A percentile compares a stretch with the other conserved stretches of the same genome.
These are phyloP conservation scores for Hypoxylon lenormandii DNA, from an alignment of 495 filamentous ascomycete species.

Conservation along the genomic window DNA sequence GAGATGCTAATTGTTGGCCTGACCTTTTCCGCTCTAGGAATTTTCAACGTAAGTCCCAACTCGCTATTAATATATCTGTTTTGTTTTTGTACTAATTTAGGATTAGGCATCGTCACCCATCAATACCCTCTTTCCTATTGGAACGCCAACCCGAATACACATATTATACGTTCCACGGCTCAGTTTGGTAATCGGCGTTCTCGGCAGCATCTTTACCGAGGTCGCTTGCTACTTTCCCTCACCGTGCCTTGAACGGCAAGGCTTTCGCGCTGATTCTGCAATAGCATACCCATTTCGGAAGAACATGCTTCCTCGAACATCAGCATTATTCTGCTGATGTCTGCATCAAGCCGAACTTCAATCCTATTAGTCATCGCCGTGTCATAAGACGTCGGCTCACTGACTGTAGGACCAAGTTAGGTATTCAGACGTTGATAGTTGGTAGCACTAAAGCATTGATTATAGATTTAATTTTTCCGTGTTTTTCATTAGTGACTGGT, in stretches of 20 bases:
- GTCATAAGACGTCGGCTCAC: constrained; percentile 26
- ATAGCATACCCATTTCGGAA: constrained; percentile 39
- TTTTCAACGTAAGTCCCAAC: constrained; percentile 42
- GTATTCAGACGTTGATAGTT: constrained; percentile 44
- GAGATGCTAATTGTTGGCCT: constrained; percentile 66
- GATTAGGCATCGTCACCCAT: constrained; percentile 11
- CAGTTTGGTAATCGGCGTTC: constrained; percentile 39
- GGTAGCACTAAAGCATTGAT: constrained; percentile 45
- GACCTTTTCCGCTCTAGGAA: constrained; percentile 57
- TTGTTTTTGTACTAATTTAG: constrained; percentile 6
- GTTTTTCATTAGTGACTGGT: constrained; percentile 36
- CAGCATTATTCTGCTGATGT: constrained; percentile 21
- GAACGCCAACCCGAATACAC: constrained; percentile 11
- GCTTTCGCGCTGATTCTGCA: constrained; percentile 47
- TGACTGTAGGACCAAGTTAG: constrained; percentile 32
- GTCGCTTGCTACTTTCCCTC: constrained; percentile 15
- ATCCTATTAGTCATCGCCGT: constrained; percentile 17
- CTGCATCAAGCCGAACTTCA: constrained; percentile 15
- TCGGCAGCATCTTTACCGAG: constrained; percentile 12
- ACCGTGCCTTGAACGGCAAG: constrained; percentile 18
- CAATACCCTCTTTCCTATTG: constrained; percentile 2
- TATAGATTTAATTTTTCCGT: constrained; percentile 28
- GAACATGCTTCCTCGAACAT: constrained; percentile 27
- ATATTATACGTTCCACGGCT: constrained; percentile 1
- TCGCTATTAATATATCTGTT: background rate